phyloP scores from a whole-genome alignment of 345 rosid genomes.

The Eucalyptus melliodora region DNA sequence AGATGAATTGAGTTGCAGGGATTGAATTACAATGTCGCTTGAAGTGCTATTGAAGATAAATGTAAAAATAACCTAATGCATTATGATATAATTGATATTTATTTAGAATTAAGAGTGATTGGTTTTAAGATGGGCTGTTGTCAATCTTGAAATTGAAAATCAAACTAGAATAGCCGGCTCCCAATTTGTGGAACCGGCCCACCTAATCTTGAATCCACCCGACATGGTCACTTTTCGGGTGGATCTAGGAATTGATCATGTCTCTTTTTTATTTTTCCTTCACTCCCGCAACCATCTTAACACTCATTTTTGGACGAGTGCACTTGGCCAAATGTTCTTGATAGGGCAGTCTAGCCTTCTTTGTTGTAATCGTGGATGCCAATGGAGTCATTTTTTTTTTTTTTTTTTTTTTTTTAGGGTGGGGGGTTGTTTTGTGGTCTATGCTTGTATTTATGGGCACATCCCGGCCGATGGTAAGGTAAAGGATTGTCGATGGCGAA shows the following conservation, averaged over 20 bases:
- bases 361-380: not conserved
- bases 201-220: not conserved
- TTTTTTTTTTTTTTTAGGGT: too few species aligned
- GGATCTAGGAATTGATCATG: too few species aligned
- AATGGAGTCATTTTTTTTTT: too few species aligned
- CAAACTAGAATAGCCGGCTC: not conserved
- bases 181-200: not conserved
- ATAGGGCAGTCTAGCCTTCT: not conserved
- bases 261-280: not conserved
- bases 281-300: not conserved
- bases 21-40: too few species aligned
- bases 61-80: not conserved
- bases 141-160: too few species aligned
- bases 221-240: too few species aligned
- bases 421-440: not conserved
- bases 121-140: too few species aligned
- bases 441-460: not conserved
- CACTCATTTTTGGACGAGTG: not conserved
- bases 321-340: not conserved
- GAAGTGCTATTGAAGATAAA: too few species aligned
- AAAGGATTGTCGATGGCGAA: too few species aligned
- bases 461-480: not conserved
- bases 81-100: too few species aligned
- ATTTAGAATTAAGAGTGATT: too few species aligned
- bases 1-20: not conserved